Percentiles rank a stretch among this genome's conserved stretches.
Conservation (phyloP, 495 filamentous ascomycete species). For the Podospora pseudoanserina region DNA sequence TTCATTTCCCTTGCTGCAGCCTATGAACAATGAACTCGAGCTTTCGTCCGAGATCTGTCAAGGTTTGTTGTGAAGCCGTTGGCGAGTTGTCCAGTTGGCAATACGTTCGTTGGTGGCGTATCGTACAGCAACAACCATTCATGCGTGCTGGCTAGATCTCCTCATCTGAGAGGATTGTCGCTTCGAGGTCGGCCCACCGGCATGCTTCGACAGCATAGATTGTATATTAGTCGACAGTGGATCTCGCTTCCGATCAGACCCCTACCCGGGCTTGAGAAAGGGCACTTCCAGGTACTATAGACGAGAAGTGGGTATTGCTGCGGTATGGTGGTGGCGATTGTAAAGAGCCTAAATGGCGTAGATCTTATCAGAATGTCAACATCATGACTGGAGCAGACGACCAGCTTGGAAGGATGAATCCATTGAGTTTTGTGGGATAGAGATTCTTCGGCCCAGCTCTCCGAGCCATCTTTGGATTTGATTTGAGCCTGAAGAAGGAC, state of each 20-base stretch:
- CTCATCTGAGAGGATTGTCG: neutral
- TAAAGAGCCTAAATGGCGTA: neutral
- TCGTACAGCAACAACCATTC: neutral
- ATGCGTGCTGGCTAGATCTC: neutral
- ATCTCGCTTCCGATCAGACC: neutral
- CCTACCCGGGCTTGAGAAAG: neutral
- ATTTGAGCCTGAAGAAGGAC: neutral
- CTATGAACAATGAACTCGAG: neutral
- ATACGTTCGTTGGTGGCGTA: no score
- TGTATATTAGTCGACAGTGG: neutral
- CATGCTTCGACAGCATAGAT: neutral
- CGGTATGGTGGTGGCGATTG: neutral
- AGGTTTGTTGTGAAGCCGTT: neutral
- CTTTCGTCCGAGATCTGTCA: neutral
- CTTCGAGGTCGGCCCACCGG: neutral
- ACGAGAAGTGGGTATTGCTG: neutral
- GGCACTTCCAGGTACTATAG: neutral
- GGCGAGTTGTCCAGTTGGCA: no score
- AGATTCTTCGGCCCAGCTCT: neutral
- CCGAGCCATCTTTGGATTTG: neutral
- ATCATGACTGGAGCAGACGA: neutral
- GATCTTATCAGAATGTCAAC: neutral
- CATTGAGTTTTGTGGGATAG: neutral
- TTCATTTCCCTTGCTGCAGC: neutral
- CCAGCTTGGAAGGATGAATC: neutral